Base-by-base conservation (phyloP, 257 asterid species). In the Osmanthus fragrans region DNA sequence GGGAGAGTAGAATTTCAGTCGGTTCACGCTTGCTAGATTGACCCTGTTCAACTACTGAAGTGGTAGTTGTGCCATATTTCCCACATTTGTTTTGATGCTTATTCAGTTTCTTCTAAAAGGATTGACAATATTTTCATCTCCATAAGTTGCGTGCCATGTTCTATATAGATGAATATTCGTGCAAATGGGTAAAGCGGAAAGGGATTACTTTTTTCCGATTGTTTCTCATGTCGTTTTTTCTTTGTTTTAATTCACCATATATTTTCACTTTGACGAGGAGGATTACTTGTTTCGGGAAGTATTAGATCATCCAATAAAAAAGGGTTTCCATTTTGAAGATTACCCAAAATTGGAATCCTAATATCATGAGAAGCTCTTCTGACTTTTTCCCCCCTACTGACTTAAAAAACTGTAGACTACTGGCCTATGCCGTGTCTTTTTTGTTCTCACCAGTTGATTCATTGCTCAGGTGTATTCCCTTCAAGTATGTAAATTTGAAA, bases 391-490 rank as follows among this genome's bases (percentile, higher is more conserved):
- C 32, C 32, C 32, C 32, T 2, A 30, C 32, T 30, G 30, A 60
- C 68, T 27, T 63, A 27, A 25, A 63, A 34, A 25, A 10, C 32
- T 56, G 66, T 21, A 27, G 36, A 63, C 16, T 3, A 4, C 2
- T 63, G 36, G 34, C 19, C 9, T 25, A 25, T 63, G 7, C 5
- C 1, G 2, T 63, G 34, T 39, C 34, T 27, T 27, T 75, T 23
- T 21, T 39, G 5, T 76, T 75, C 73, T 83, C 70, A 83, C 47
- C 29, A 27, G 23, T 2, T 15, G 64, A 51, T 51, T 69, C 58
- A 49, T 66, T 51, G 32, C 21, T 63, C 87, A 87, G 90, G 84
- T 87, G 91, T 64, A 87, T 85, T 71, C 91, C 91, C 1, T 85
- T 79, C 73, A 85, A 70, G 81, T 85, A 77, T 12, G 70, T 76